Evolutionary conservation across 1,284 basidiomycete genomes (phyloP), one percentile per base, ranked within the genome.

Genomic region (Ceratobasidium theobromae): DNA sequence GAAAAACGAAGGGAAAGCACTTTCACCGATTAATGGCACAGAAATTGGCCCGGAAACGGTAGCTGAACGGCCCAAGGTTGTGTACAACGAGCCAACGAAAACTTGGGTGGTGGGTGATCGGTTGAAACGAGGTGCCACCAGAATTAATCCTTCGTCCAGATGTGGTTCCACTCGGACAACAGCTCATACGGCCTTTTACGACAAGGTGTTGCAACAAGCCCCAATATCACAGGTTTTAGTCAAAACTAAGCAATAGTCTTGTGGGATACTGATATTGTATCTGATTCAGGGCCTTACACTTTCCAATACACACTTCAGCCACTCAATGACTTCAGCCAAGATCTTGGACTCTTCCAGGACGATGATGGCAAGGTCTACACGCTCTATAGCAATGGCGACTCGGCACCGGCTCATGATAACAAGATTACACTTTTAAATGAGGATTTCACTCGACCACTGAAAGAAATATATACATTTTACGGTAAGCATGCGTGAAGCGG

Each of bases 131-230:
- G 9, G 6, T 12, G 14, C 38, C 25, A 35, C 18, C 25, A 9
- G 35, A 48, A 9, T 21, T 35, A 9, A 18, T 32, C n/a, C n/a
- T 25, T 5, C 18, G 14, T 25, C 3, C 16, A 64, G 60, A 52
- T 64, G 60, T 64, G 48, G 48, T 64, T 64, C 32, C 60, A 64
- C 27, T 32, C 60, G 28, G 60, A 64, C 35, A 64, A 64, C 49
- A 41, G 48, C n/a, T 33, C 33, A 21, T 64, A 64, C 25, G 46
- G 48, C 11, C 21, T 64, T 4, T 23, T 52, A 21, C 23, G 46
- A 38, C 60, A 64, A 48, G 60, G 60, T 12, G 48, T 64, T 28
- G 60, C 48, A 25, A 52, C 48, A 21, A 52, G 48, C 23, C 60
- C 46, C 16, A 64, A 64, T 21, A 16, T 64, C 25, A 53, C 60